These are phyloP conservation scores for Neurospora sp. DNA, from an alignment of 2,329 filamentous ascomycete species.

Conservation along the genomic window DNA sequence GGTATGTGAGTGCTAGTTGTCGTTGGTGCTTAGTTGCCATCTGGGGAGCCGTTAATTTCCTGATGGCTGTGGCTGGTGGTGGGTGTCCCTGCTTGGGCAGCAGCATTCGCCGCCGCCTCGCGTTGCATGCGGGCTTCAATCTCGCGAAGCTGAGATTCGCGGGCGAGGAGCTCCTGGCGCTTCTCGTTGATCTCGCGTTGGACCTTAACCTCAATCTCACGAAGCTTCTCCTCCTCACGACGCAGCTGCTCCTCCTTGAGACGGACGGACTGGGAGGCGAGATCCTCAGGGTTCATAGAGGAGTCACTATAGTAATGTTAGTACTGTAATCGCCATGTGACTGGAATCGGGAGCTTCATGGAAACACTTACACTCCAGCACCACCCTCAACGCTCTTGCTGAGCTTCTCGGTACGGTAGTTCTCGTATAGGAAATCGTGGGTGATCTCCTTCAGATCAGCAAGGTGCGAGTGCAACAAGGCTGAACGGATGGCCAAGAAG, in stretches of 20 bases:
- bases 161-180: slow-evolving; percentile 92
- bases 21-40: slow-evolving; percentile 32
- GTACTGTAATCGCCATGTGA: slow-evolving; percentile 5
- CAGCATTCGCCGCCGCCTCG: slow-evolving; percentile 52
- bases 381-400: slow-evolving; percentile 97
- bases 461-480: slow-evolving; percentile 92
- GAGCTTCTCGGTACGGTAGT: slow-evolving; percentile 99
- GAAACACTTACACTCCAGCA: slow-evolving; percentile 65
- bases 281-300: slow-evolving; percentile 95
- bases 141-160: slow-evolving; percentile 96
- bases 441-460: slow-evolving; percentile 99
- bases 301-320: slow-evolving; percentile 50
- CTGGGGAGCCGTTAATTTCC: slow-evolving; percentile 47
- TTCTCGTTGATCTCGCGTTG: slow-evolving; percentile 99
- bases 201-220: slow-evolving; percentile 98
- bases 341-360: background rate
- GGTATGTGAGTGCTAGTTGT: slow-evolving; percentile 14
- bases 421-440: slow-evolving; percentile 99
- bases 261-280: slow-evolving; percentile 92
- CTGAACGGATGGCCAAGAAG: slow-evolving; percentile 93
- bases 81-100: slow-evolving; percentile 24
- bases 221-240: slow-evolving; percentile 98
- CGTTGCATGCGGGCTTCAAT: slow-evolving; percentile 96
- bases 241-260: slow-evolving; percentile 99
- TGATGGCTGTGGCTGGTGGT: slow-evolving; percentile 14